Evolutionary conservation across 1,284 basidiomycete genomes (phyloP).

Genomic region (Cutaneotrichosporon arboriforme): DNA sequence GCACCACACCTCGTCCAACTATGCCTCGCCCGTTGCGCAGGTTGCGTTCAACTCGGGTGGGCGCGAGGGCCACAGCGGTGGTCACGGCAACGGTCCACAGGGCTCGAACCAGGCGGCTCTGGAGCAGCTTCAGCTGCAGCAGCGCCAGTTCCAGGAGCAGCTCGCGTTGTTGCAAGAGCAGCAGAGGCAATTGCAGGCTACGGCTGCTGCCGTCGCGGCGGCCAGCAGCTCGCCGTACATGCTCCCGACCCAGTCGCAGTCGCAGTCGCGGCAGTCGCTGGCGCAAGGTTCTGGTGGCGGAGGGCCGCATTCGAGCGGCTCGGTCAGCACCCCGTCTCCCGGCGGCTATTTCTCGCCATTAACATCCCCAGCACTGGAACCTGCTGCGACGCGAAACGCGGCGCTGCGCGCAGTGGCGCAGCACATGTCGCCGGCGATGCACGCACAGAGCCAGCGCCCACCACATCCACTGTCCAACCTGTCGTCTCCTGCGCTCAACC

Average conservation of each 20-base stretch:
- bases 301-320: constrained; percentile 13
- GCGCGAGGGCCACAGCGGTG: too few relatives aligned
- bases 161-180: constrained; percentile 37
- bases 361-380: constrained; percentile 56
- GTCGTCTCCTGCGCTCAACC: constrained; percentile 40
- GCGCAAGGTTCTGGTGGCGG: constrained; percentile 18
- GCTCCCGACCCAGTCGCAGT: constrained; percentile 10
- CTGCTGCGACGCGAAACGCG: constrained; percentile 26
- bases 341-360: constrained; percentile 55
- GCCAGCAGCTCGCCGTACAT: constrained; percentile 24
- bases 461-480: constrained; percentile 38
- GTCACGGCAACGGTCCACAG: too few relatives aligned
- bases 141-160: constrained; percentile 44
- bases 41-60: constrained; percentile 16
- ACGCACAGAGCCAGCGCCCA: constrained; percentile 18
- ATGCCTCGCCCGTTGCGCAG: constrained; percentile 27
- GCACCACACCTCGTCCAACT: constrained; percentile 26
- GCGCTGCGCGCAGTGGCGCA: constrained; percentile 26
- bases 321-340: constrained; percentile 24
- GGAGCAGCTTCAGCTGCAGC: constrained; percentile 42
- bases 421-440: constrained; percentile 20
- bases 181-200: constrained; percentile 40
- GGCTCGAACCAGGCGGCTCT: constrained; percentile 25
- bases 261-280: constrained; percentile 15
- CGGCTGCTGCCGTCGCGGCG: constrained; percentile 36